Base-by-base conservation (phyloP, 495 filamentous ascomycete genomes). In the Hyphodiscus hymeniophilus region DNA sequence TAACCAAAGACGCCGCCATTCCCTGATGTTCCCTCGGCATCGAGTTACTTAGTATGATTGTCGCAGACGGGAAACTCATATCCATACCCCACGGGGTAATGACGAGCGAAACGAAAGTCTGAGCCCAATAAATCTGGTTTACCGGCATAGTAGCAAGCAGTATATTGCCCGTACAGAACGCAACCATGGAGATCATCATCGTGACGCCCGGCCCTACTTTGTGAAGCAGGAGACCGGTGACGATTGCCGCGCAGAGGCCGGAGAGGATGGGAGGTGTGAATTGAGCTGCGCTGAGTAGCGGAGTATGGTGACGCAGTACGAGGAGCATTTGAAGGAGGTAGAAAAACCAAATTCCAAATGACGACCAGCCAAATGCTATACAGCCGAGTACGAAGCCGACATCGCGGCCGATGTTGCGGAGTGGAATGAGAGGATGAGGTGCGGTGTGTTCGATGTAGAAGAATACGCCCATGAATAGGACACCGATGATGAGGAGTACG, bases 61-160 rank as follows among this genome's bases (percentile, higher is more conserved):
- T 80, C 0, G 66, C 67, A n/a, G 73, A 68, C 0, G 79, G 77
- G 48, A 84, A 82, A 1, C 62, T 67, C 58, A 80, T 74, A 56
- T 84, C 76, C 70, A 84, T 83, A 22, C 77, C 81, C 45, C 67
- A 77, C 0, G 75, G 70, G 38, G 76, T 80, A 28, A 86, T 57
- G 10, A 82, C 3, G 3, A 70, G 66, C 13, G 60, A 60, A 13
- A 83, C 66, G 49, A 85, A 85, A 1, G 67, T 67, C 50, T 78
- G 75, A 0, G 62, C 67, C 82, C 80, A 85, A 60, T 84, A 80
- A 2, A 55, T 72, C 50, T 77, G 71, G n/a, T 66, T 38, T 8
- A 74, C 59, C 2, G 73, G 74, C 0, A 63, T 58, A 2, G 69
- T 77, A 15, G 66, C 73, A 12, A 75, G 51, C 21, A 79, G 55